phyloP scores from a whole-genome alignment of 2,329 filamentous ascomycete genomes.

The Alternaria incomplexa region DNA sequence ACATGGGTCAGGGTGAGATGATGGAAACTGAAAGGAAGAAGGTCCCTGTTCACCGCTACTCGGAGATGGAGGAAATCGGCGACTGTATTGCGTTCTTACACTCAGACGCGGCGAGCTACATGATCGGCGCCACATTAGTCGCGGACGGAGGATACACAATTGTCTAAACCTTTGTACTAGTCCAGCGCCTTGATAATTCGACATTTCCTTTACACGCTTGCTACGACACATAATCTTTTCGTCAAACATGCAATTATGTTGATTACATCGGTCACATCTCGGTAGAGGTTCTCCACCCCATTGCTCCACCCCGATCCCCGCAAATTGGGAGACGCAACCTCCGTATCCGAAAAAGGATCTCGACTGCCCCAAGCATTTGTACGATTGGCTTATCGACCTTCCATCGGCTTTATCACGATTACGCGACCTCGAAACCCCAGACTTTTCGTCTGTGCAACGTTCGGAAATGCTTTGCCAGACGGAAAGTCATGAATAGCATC shows the following conservation, averaged over 20 bases:
- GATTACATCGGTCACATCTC: not conserved
- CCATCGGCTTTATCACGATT: not conserved
- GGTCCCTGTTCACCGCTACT: conserved; percentile 56
- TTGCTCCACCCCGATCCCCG: not conserved
- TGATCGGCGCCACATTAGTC: conserved; percentile 74
- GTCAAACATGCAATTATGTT: not conserved
- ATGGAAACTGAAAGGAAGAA: conserved; percentile 47
- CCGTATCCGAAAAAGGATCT: not conserved
- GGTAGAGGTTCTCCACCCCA: not conserved
- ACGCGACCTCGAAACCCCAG: not conserved
- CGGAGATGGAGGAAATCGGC: conserved; percentile 69
- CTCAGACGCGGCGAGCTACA: conserved; percentile 73
- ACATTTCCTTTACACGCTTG: not conserved
- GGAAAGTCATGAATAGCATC: conserved; percentile 1
- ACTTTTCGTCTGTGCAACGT: not conserved
- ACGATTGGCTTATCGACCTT: not conserved
- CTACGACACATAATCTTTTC: not conserved
- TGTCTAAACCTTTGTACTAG: conserved; percentile 1
- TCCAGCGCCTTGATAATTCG: not conserved
- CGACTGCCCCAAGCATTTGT: not conserved
- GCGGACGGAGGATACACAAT: conserved; percentile 59
- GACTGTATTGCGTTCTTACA: conserved; percentile 74
- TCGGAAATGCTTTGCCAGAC: conserved; percentile 26
- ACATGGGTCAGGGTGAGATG: conserved; percentile 29
- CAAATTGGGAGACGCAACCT: not conserved